Evolutionary conservation across 495 filamentous ascomycete species (phyloP), one percentile per base, ranked within the genome.

Genomic region (Paragyromitra xinjiangensis): DNA sequence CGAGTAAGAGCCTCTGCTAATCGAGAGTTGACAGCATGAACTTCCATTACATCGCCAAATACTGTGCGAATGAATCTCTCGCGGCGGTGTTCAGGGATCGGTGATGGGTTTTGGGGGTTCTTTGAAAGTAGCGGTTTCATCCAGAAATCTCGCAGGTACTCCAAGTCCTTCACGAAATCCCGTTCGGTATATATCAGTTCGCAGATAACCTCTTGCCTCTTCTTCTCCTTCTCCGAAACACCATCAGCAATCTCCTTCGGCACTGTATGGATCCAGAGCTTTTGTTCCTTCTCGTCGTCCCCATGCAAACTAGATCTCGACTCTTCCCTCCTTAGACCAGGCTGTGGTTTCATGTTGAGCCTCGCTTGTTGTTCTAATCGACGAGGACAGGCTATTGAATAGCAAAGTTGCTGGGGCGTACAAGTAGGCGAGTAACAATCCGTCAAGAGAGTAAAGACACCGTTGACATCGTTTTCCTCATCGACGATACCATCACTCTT

Each of bases 341-440:
- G 92, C 80, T 94, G 93, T 75, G 92, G 91, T 83, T 97, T 95
- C 83, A 98, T 86, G 82, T 98, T 98, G 71, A 98, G 83, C 64
- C 95, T 87, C 34, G 94, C 93, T 78, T 98, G 95, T 84, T 99
- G 96, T 84, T 99, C 96, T 48, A 99, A 85, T 81, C 96, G 87
- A 80, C 95, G 89, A 4, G 96, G 96, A 82, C 96, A 99, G 68
- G 96, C 96, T 82, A 99, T 99, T 1, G 95, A 98, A 84, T 99
- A 99, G 84, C 96, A 99, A 11, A 99, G 88, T 63, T 92, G 93
- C 81, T 98, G 94, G 55, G 91, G 89, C 14, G 92, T 99, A 83
- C 96, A 99, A 0, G 96, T 99, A 24, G 96, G 96, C 40, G 94
- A 97, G 83, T 99, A 99, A 82, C 96, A 99, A 84, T 99, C 96